phyloP scores from a whole-genome alignment of 1,139 yeast genomes.

The Candida albicans region DNA sequence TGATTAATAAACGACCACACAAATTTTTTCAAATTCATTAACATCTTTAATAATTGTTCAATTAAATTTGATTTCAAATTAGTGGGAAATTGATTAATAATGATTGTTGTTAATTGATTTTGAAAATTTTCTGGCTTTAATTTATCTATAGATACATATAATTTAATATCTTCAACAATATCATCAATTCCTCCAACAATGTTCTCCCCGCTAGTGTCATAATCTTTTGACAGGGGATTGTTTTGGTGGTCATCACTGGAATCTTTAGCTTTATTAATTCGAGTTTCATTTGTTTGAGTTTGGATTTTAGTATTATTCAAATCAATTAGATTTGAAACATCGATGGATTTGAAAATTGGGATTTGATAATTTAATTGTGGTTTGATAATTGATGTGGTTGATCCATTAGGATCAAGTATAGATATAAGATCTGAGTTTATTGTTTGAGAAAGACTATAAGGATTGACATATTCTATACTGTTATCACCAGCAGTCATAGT shows the following conservation, averaged over 20 bases:
- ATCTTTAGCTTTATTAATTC: neutral
- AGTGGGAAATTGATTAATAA: conserved; percentile 34
- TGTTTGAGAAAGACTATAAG: conserved; percentile 18
- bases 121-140: conserved; percentile 33
- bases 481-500: too few relatives aligned
- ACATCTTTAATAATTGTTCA: conserved; percentile 27
- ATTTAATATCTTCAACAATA: conserved; percentile 12
- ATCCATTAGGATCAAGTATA: too few relatives aligned
- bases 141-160: conserved; percentile 23
- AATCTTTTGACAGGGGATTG: neutral
- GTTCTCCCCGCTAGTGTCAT: neutral
- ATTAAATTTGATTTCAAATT: conserved; percentile 26
- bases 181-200: conserved; percentile 8
- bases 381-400: neutral
- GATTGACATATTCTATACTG: conserved; percentile 7
- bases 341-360: conserved; percentile 25
- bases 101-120: conserved; percentile 39
- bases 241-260: neutral
- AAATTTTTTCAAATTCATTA: conserved; percentile 15
- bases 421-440: neutral
- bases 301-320: conserved; percentile 24
- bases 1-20: conserved; percentile 30
- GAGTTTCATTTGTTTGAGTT: conserved; percentile 9
- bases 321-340: conserved; percentile 23
- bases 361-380: conserved; percentile 14